Evolutionary conservation across 768 basidiomycete genomes (phyloP), one percentile per base, ranked within the genome.

Genomic region (Hericium erinaceus): DNA sequence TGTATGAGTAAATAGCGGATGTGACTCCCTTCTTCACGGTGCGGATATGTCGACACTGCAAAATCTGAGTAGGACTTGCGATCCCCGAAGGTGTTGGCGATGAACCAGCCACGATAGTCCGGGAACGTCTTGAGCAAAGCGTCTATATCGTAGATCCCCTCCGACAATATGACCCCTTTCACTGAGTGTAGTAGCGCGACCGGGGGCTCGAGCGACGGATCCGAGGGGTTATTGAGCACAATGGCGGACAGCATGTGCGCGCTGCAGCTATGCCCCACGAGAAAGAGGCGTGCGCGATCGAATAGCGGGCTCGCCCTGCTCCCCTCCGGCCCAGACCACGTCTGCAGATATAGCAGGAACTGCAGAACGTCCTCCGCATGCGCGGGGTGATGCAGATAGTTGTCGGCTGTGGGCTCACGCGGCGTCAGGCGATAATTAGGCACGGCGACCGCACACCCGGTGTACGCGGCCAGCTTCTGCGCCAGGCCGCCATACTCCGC

Each of bases 121-220:
- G 89, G 88, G 71, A 89, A 90, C 57, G 73, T 77, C 12, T 67
- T 61, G 24, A 90, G 73, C 44, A 92, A 77, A 4, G 75, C 63
- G 68, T 87, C 85, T 59, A 90, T 69, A 68, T 92, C 83, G 69
- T 84, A 91, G 60, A 92, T 84, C 37, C 91, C 91, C 68, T 88
- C 89, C 1, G 90, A 84, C 63, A 85, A 60, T 53, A 83, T 69
- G 49, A 90, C 72, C 15, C 76, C 85, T 54, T 75, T 75, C 18
- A 79, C 77, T 49, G 78, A 73, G 55, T 63, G 61, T 51, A 79
- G 69, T 18, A 84, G 71, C 39, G 55, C 54, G 12, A 64, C 64
- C 48, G 73, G 68, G 0, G 85, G 87, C 15, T 69, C 67, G 20
- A 87, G 74, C 24, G 60, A 61, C 4, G 77, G 77, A 0, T 66